phyloP scores from a whole-genome alignment of 129 eudicot genomes.

The Escallonia rubra region DNA sequence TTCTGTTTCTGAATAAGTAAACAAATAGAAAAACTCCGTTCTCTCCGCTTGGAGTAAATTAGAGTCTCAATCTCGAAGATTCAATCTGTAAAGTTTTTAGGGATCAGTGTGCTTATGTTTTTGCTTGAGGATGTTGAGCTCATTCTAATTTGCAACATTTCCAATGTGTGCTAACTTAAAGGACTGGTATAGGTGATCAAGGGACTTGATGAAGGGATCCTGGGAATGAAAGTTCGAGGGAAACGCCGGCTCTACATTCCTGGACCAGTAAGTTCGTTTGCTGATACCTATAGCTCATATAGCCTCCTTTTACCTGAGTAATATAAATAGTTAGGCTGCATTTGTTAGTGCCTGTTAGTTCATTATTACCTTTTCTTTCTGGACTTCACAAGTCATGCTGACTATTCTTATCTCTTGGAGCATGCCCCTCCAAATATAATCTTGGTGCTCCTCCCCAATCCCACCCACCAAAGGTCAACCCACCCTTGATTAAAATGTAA shows the following conservation, averaged over 20 bases:
- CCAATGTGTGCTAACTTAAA: conserved; percentile 3
- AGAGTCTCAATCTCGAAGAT: no score
- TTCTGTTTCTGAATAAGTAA: neutral
- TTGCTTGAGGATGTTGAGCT: neutral
- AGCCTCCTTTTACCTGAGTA: no score
- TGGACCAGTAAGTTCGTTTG: conserved; percentile 67
- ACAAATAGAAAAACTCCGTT: neutral
- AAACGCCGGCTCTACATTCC: conserved; percentile 89
- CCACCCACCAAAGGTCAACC: no score
- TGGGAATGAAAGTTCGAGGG: conserved; percentile 96
- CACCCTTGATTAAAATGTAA: no score
- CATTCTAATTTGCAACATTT: neutral
- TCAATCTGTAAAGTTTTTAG: no score
- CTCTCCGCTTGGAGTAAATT: neutral
- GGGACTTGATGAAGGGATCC: conserved; percentile 96
- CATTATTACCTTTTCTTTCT: neutral
- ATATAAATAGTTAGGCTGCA: no score
- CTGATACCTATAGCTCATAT: no score
- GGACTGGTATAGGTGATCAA: conserved; percentile 64
- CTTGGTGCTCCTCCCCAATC: no score
- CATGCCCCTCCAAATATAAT: no score
- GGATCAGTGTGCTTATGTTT: no score
- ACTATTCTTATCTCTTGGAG: neutral
- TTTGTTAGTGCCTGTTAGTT: no score
- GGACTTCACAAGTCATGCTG: neutral